Conservation (phyloP, 1,139 yeast genomes). For the Taphrina populina region DNA sequence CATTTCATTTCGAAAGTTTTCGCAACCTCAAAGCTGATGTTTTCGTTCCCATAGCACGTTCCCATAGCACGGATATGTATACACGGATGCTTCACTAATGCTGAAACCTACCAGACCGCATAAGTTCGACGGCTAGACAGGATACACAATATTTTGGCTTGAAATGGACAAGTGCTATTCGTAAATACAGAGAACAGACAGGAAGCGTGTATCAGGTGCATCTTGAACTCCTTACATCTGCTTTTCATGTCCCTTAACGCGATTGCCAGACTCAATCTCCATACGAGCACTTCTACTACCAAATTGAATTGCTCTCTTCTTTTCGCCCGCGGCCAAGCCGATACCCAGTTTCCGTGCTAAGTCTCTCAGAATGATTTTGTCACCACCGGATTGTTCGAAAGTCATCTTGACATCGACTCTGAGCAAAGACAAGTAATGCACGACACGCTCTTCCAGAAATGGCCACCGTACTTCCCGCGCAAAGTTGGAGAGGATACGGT, state of each 20-base stretch:
- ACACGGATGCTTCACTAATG: too few species aligned
- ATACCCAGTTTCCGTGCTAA: constrained; percentile 57
- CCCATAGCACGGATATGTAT: too few species aligned
- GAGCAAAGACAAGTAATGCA: constrained; percentile 51
- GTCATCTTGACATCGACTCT: constrained; percentile 46
- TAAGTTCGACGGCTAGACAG: too few species aligned
- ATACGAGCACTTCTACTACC: constrained; percentile 94
- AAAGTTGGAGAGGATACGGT: constrained; percentile 78
- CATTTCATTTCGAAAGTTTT: too few species aligned
- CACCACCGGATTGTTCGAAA: constrained; percentile 44
- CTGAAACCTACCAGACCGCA: too few species aligned
- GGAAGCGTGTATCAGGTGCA: too few species aligned
- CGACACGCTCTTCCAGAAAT: constrained; percentile 65
- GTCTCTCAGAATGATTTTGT: constrained; percentile 65
- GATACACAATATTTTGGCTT: too few species aligned
- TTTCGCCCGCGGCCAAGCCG: constrained; percentile 62
- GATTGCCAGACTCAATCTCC: constrained; percentile 65
- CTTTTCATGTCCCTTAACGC: constrained; percentile 18
- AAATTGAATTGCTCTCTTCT: constrained; percentile 94
- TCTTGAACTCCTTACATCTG: not conserved
- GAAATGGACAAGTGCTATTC: too few species aligned
- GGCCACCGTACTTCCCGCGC: constrained; percentile 92
- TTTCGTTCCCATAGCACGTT: too few species aligned
- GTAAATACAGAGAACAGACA: too few species aligned
- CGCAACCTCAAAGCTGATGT: too few species aligned